Evolutionary conservation across 805 yeast species (phyloP).

Genomic region (Candida ascalaphidarum): DNA sequence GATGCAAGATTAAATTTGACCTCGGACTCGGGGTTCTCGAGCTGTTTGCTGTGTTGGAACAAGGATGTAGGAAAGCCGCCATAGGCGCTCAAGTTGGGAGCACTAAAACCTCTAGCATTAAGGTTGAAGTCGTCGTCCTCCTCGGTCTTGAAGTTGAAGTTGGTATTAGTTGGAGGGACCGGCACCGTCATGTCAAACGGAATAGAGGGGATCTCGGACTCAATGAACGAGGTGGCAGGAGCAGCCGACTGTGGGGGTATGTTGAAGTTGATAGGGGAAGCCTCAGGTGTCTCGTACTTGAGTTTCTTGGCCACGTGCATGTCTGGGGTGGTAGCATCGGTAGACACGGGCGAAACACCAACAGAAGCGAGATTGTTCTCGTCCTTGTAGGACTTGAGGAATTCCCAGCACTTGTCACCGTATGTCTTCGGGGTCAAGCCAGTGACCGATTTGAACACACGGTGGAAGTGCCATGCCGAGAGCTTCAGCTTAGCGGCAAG

Average conservation of each 20-base stretch:
- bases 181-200: no score
- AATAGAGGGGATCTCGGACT: no score
- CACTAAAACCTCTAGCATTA: conserved; percentile 8
- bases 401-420: conserved; percentile 75
- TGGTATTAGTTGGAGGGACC: no score
- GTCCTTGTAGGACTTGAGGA: conserved; percentile 23
- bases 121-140: background rate
- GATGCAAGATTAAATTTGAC: no score
- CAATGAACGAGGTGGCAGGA: no score
- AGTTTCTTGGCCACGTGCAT: conserved; percentile 5
- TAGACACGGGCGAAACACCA: conserved; percentile 1
- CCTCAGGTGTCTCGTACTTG: conserved; percentile 5
- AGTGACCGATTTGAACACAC: conserved; percentile 80
- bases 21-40: no score
- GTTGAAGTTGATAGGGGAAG: conserved; percentile 2
- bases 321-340: background rate
- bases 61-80: conserved; percentile 3
- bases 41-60: conserved; percentile 3
- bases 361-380: conserved; percentile 3
- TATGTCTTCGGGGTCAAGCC: conserved; percentile 84
- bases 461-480: conserved; percentile 89
- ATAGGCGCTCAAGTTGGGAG: conserved; percentile 9
- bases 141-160: conserved; percentile 5
- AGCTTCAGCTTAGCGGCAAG: conserved; percentile 76
- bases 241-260: no score